A percentile compares a stretch with the other conserved stretches of the same genome.
phyloP scores from a whole-genome alignment of 2,329 filamentous ascomycete genomes.

The Cladosporium sp. region DNA sequence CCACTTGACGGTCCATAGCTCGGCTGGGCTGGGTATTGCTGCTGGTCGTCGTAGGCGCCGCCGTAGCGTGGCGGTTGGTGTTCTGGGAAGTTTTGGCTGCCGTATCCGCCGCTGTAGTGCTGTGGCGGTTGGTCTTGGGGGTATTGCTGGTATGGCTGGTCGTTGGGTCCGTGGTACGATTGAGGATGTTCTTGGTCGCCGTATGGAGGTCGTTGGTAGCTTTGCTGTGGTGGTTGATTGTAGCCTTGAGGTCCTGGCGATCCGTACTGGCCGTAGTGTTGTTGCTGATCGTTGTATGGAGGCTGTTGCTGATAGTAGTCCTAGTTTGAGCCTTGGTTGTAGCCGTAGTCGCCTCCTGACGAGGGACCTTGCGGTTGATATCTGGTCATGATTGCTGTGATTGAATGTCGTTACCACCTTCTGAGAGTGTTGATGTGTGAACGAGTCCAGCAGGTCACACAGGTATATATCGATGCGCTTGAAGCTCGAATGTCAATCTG shows the following conservation, averaged over 20 bases:
- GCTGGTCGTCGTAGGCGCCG: constrained; percentile 19
- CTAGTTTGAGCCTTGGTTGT: constrained; percentile 9
- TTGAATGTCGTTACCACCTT: background rate
- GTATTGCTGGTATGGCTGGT: constrained; percentile 27
- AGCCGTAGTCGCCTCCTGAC: constrained; percentile 13
- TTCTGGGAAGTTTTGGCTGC: constrained; percentile 4
- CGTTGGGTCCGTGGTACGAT: constrained; percentile 26
- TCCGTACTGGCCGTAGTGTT: constrained; percentile 16
- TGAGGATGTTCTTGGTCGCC: constrained; percentile 22
- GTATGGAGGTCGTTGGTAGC: constrained; percentile 17
- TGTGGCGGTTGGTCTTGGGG: constrained; percentile 16
- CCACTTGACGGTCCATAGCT: constrained; percentile 4
- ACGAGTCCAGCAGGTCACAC: too few species aligned
- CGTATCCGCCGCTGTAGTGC: constrained; percentile 13
- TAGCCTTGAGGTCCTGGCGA: constrained; percentile 13
- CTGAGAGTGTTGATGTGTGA: too few species aligned
- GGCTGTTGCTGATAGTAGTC: constrained; percentile 10
- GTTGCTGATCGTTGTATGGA: constrained; percentile 8
- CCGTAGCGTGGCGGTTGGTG: constrained; percentile 19
- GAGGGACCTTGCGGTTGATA: constrained; percentile 14
- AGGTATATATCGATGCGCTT: background rate
- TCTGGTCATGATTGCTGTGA: constrained; percentile 14
- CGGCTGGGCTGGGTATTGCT: constrained; percentile 11
- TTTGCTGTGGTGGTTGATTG: constrained; percentile 9
- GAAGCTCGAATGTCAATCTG: too few species aligned